Conservation (phyloP, 176 grass and related monocot genomes). For the Oropetium thomaeum region DNA sequence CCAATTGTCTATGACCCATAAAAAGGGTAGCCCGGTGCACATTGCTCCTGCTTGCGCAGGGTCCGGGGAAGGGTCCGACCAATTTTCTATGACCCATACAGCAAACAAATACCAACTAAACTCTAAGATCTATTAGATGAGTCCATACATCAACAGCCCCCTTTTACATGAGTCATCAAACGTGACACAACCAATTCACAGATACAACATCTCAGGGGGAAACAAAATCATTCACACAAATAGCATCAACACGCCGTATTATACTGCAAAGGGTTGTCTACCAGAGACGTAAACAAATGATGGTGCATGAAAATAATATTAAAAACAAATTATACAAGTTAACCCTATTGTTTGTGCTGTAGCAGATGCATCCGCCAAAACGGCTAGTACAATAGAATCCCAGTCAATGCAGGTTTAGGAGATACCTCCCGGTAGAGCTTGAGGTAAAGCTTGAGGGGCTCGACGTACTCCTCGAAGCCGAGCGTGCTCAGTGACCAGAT, state of each 20-base stretch:
- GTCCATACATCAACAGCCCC: background rate
- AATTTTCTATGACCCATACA: background rate
- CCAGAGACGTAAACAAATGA: no score
- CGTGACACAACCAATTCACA: background rate
- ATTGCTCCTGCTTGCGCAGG: no score
- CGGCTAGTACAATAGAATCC: background rate
- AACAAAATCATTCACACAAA: no score
- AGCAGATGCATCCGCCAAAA: background rate
- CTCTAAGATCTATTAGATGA: background rate
- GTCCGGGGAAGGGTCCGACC: no score
- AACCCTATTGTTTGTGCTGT: background rate
- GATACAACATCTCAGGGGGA: background rate
- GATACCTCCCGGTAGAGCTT: slow-evolving; percentile 65
- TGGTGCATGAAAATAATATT: no score
- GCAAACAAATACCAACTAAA: background rate
- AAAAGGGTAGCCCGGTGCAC: no score
- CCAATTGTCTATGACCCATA: background rate
- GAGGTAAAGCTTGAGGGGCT: slow-evolving; percentile 66
- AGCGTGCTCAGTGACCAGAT: slow-evolving; percentile 63
- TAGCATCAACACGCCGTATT: no score
- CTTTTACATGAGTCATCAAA: background rate
- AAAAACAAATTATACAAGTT: no score
- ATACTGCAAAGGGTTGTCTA: no score
- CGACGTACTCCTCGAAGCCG: slow-evolving; percentile 74
- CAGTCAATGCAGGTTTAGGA: background rate